These are phyloP conservation scores for Neonectria punicea DNA, from an alignment of 2,329 filamentous ascomycete species.

Conservation along the genomic window DNA sequence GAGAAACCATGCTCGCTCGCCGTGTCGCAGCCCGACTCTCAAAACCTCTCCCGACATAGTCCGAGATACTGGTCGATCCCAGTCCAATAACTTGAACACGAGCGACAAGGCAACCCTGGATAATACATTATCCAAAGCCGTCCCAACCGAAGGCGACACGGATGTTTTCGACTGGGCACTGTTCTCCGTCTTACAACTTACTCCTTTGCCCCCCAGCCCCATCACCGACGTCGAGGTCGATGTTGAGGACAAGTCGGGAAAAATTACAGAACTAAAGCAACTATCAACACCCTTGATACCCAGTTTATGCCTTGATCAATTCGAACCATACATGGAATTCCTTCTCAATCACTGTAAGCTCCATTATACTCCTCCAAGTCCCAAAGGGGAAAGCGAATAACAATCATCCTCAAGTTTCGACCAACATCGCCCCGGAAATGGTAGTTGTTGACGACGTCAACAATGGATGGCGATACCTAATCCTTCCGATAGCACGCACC, in stretches of 20 bases:
- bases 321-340: conserved; percentile 11
- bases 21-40: too few species aligned
- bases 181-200: neutral
- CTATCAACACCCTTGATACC: neutral
- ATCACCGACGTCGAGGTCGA: neutral
- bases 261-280: neutral
- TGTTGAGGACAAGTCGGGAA: neutral
- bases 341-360: conserved; percentile 21
- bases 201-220: neutral
- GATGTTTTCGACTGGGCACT: neutral
- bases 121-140: too few species aligned
- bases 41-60: neutral
- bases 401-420: conserved; percentile 24
- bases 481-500: conserved; percentile 32
- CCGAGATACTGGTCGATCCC: too few species aligned
- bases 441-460: conserved; percentile 35
- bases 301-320: neutral
- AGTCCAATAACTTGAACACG: neutral
- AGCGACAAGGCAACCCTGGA: neutral
- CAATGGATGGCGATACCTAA: conserved; percentile 36
- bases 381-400: neutral
- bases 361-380: too few species aligned
- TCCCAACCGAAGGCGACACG: neutral
- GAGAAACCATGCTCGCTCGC: neutral
- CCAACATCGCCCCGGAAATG: conserved; percentile 35